Base-by-base conservation (phyloP, 306 rosid species). In the Vigna mungo region DNA sequence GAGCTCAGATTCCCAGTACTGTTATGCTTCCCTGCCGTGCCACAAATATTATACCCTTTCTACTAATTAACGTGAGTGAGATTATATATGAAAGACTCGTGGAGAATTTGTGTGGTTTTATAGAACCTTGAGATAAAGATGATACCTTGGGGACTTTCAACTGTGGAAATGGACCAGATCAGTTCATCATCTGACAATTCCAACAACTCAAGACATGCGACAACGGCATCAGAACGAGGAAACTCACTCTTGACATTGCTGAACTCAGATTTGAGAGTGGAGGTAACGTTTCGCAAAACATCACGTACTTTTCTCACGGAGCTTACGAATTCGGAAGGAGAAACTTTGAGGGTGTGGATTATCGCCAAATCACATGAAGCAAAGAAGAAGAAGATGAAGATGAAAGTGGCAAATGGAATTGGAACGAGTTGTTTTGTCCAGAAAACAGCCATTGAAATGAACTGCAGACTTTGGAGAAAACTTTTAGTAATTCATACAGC, bases 151-250 rank as follows among this genome's bases (percentile, higher is more conserved):
- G 88, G 88, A 75, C 61, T 87, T 52, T 83, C 73, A 20, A 84
- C 59, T 17, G 93, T 91, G 16, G 92, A 85, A 65, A 87, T 58
- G 4, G 93, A 82, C 93, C 93, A 80, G n/a, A 30, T 30, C 43
- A 91, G 78, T 39, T 64, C 83, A 12, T 93, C 93, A 9, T 56
- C 48, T 17, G 96, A 85, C 58, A 78, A 63, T 10, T 93, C 93
- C 5, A 93, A 81, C 73, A 93, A 78, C n/a, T 93, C 95, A 1
- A 86, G 79, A 75, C 98, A 93, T 51, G 89, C 88, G 4, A 87
- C 78, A 70, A 93, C 62, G 84, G 96, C 93, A n/a, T 76, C 83
- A 20, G 91, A 66, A 59, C 84, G 82, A 16, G 85, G 93, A 25
- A 68, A 75, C 44, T 90, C 83, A 1, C 82, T 68, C 1, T 32